Evolutionary conservation across 2,329 filamentous ascomycete species (phyloP), one percentile per base, ranked within the genome.

Genomic region (Hypoxylon sp.): DNA sequence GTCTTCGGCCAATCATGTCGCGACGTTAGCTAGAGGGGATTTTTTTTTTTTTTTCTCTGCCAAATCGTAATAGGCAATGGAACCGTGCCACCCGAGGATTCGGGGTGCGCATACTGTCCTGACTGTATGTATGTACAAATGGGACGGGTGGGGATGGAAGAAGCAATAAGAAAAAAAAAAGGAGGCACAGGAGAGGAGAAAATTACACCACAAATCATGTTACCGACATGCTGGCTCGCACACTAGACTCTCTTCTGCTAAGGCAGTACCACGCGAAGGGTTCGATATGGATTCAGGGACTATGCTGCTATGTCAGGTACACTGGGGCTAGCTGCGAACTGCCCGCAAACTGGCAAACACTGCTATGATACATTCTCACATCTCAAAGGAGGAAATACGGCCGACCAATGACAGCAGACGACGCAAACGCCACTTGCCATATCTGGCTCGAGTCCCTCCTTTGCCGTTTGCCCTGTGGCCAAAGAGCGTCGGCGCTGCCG

Each of bases 71-170:
- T 11, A n/a, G 18, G 10, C 18, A 26, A 59, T 58, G 54, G 56
- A 13, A 63, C 57, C 42, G 60, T 63, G 57, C 43, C 53, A 60
- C 57, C 57, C 60, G 54, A 63, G 53, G 41, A 57, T 45, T 58
- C 59, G 48, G 55, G 59, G 59, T 55, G 45, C 42, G 35, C 31
- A 47, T 47, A 24, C n/a, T n/a, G n/a, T n/a, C n/a, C n/a, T n/a
- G n/a, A n/a, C n/a, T 48, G 38, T 48, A 23, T n/a, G 13, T 13
- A 35, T 46, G 51, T 47, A n/a, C n/a, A n/a, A n/a, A n/a, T n/a
- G n/a, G n/a, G n/a, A n/a, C n/a, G 38, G 24, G 42, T 51, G 46
- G 35, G 45, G 5, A 17, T 2, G 8, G 6, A 24, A 8, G 26
- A 29, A 20, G 8, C 18, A 7, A n/a, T 2, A 27, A 21, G 6